Conservation (phyloP, 352 stramenopile genomes). For the Globisporangium polare region DNA sequence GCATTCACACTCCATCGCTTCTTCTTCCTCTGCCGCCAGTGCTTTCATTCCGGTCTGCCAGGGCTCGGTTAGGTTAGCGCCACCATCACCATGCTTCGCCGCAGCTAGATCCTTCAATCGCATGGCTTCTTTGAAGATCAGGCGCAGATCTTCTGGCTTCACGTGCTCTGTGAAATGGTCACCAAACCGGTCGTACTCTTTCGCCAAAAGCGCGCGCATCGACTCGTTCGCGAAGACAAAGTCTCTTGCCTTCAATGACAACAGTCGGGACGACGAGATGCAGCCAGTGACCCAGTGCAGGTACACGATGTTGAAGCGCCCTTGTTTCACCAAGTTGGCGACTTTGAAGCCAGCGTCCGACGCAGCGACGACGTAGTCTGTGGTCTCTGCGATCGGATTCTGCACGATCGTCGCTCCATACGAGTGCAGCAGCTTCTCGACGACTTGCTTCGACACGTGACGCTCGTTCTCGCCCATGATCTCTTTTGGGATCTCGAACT, state of each 20-base stretch:
- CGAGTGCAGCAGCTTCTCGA: slow-evolving; percentile 75
- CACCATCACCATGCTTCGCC: background rate
- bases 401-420: slow-evolving; percentile 69
- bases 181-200: slow-evolving; percentile 68
- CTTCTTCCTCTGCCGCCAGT: slow-evolving; percentile 53
- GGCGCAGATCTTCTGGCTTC: slow-evolving; percentile 37
- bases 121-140: slow-evolving; percentile 44
- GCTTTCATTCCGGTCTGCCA: slow-evolving; percentile 49
- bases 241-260: slow-evolving; percentile 46
- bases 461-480: slow-evolving; percentile 26
- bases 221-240: slow-evolving; percentile 68
- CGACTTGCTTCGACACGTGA: slow-evolving; percentile 51
- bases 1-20: slow-evolving; percentile 58
- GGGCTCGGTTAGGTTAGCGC: slow-evolving; percentile 7
- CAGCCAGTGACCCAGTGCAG: slow-evolving; percentile 60
- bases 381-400: slow-evolving; percentile 66
- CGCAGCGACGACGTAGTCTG: slow-evolving; percentile 61
- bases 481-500: slow-evolving; percentile 27
- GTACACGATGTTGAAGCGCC: slow-evolving; percentile 67
- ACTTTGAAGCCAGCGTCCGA: slow-evolving; percentile 72
- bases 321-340: slow-evolving; percentile 77
- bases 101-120: background rate
- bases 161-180: slow-evolving; percentile 72
- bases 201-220: slow-evolving; percentile 48
- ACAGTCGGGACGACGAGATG: slow-evolving; percentile 26